These are phyloP conservation scores for Fusarium sp. DNA, from an alignment of 2,329 filamentous ascomycete genomes.

Conservation along the genomic window DNA sequence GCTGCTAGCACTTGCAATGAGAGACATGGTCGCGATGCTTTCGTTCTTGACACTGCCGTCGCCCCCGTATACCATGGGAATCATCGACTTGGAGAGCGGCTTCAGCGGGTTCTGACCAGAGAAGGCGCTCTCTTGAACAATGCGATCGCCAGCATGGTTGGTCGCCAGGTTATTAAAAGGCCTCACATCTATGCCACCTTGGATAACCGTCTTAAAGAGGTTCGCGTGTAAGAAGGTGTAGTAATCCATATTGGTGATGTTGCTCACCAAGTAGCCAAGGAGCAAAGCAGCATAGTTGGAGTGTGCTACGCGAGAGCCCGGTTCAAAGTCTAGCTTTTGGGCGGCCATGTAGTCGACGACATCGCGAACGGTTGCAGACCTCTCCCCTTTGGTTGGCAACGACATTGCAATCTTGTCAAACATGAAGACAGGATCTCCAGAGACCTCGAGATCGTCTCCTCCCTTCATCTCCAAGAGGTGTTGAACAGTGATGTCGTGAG, in stretches of 20 bases:
- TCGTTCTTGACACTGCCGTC: constrained; percentile 37
- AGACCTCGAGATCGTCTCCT: constrained; percentile 10
- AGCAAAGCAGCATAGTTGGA: constrained; percentile 33
- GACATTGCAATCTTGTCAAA: constrained; percentile 21
- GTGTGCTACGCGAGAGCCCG: constrained; percentile 17
- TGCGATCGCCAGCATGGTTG: constrained; percentile 14
- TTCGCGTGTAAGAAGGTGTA: constrained; percentile 26
- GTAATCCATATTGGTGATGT: constrained; percentile 27
- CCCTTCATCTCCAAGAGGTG: constrained; percentile 26
- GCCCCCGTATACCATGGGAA: constrained; percentile 19
- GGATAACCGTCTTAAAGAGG: neutral
- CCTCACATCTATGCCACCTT: constrained; percentile 16
- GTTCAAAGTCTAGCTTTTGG: constrained; percentile 14
- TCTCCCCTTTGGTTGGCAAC: constrained; percentile 7
- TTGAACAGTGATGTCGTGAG: constrained; percentile 21
- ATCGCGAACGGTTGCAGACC: constrained; percentile 27
- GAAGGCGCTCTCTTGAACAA: constrained; percentile 30
- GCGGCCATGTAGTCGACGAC: constrained; percentile 30
- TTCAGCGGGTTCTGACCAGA: constrained; percentile 13
- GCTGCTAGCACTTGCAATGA: constrained; percentile 27
- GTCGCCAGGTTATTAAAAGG: constrained; percentile 11
- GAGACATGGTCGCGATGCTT: constrained; percentile 20
- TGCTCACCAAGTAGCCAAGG: constrained; percentile 24
- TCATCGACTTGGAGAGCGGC: neutral
- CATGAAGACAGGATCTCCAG: constrained; percentile 19